Evolutionary conservation across 768 basidiomycete species (phyloP).

Genomic region (Tricholoma hemisulphureum): DNA sequence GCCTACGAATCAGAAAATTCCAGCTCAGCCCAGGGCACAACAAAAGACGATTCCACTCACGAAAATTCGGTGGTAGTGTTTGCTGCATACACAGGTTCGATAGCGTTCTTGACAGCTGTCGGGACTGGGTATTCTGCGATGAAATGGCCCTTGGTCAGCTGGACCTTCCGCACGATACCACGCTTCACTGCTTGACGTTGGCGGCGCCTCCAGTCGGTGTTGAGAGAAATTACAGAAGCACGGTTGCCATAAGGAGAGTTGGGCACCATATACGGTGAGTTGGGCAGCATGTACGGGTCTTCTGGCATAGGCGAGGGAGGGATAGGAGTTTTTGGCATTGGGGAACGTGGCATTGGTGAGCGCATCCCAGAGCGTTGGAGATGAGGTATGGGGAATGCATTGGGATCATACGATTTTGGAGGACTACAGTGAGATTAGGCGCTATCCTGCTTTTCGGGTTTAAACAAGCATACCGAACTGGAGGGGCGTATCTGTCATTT

Average conservation of each 20-base stretch:
- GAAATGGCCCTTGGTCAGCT: constrained; percentile 90
- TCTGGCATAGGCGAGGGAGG: constrained; percentile 13
- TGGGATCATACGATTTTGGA: constrained; percentile 4
- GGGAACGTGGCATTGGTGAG: background rate
- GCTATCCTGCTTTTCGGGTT: background rate
- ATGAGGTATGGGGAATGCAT: constrained; percentile 8
- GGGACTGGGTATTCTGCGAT: constrained; percentile 88
- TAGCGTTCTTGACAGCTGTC: constrained; percentile 76
- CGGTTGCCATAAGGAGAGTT: constrained; percentile 37
- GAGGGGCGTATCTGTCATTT: background rate
- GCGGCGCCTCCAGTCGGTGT: constrained; percentile 64
- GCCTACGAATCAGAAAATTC: constrained; percentile 37
- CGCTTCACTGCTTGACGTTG: constrained; percentile 91
- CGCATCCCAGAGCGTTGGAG: background rate
- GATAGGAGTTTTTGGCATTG: constrained; percentile 19
- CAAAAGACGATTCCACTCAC: constrained; percentile 42
- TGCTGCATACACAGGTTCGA: constrained; percentile 69
- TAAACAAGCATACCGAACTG: background rate
- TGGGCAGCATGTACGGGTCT: constrained; percentile 20
- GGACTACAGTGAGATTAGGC: background rate
- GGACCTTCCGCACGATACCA: constrained; percentile 84
- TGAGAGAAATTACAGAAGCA: constrained; percentile 51
- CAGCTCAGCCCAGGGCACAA: background rate
- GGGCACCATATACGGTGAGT: constrained; percentile 18
- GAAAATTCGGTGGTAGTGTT: constrained; percentile 88